A percentile compares a stretch with the other conserved stretches of the same genome.
Conservation (phyloP, 441 rosid genomes). For the Syzygium syzygioides region DNA sequence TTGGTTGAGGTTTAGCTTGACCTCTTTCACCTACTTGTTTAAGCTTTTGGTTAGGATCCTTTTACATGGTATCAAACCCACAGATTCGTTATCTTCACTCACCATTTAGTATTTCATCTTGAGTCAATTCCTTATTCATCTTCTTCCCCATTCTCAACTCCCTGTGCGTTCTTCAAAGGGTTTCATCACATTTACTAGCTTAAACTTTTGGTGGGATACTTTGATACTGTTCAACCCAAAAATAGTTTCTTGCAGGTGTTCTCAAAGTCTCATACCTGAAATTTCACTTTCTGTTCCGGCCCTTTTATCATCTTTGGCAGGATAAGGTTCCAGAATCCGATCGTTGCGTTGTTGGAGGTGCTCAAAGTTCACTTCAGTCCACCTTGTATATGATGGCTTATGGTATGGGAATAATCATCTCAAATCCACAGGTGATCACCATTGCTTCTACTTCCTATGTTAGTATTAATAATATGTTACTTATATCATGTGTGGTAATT, state of each 20-base stretch:
- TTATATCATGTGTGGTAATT: not conserved
- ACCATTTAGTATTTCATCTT: not conserved
- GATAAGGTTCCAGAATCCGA: conserved; percentile 68
- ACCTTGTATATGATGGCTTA: conserved; percentile 51
- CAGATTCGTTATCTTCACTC: not conserved
- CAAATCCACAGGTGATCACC: conserved; percentile 53
- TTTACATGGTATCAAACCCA: not conserved
- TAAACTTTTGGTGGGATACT: not conserved
- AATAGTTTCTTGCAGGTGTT: not conserved
- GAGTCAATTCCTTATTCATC: not conserved
- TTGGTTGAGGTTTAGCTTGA: not conserved
- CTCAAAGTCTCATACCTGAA: not conserved
- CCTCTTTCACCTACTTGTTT: not conserved
- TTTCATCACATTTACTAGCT: not conserved
- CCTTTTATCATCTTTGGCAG: conserved; percentile 12
- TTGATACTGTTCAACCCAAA: not conserved
- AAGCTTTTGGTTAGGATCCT: not conserved
- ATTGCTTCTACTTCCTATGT: not conserved
- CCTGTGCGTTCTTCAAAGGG: not conserved
- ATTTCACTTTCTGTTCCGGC: not conserved
- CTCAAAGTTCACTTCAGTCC: conserved; percentile 78
- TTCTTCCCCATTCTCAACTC: not conserved
- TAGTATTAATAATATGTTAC: not conserved
- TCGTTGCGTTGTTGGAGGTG: conserved; percentile 89
- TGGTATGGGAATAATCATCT: conserved; percentile 64